These are phyloP conservation scores for Tolypocladium guangdongense DNA, from an alignment of 2,329 filamentous ascomycete genomes.

Conservation along the genomic window DNA sequence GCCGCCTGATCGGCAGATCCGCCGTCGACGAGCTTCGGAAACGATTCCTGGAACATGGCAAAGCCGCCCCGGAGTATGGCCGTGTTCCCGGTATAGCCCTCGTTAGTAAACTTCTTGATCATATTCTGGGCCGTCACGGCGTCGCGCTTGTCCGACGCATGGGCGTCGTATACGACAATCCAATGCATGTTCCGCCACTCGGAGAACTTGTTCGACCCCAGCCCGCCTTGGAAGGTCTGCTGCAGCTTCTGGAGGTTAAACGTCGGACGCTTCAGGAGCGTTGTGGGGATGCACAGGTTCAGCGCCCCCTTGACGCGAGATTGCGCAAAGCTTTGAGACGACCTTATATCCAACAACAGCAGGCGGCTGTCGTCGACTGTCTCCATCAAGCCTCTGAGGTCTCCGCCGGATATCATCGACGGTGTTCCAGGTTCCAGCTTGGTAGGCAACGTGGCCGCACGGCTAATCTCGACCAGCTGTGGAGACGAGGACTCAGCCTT, in stretches of 20 bases:
- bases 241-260: conserved; percentile 83
- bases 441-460: conserved; percentile 42
- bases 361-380: conserved; percentile 29
- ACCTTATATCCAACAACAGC: conserved; percentile 75
- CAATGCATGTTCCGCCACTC: conserved; percentile 63
- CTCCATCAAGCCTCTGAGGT: conserved; percentile 47
- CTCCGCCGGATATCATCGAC: conserved; percentile 39
- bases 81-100: conserved; percentile 66
- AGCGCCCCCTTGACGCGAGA: conserved; percentile 71
- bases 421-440: conserved; percentile 35
- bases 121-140: conserved; percentile 73
- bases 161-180: conserved; percentile 80
- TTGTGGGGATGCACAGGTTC: conserved; percentile 92
- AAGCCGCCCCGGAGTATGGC: conserved; percentile 79
- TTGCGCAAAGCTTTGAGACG: conserved; percentile 69
- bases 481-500: conserved; percentile 28
- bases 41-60: conserved; percentile 56
- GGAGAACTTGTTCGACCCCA: conserved; percentile 61
- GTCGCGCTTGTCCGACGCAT: conserved; percentile 69
- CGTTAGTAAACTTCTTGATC: conserved; percentile 81
- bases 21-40: conserved; percentile 52
- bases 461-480: conserved; percentile 12
- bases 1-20: conserved; percentile 23
- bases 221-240: conserved; percentile 68
- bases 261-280: conserved; percentile 77